Evolutionary conservation across 2,329 filamentous ascomycete genomes (phyloP).

Genomic region (Didymella sp.): DNA sequence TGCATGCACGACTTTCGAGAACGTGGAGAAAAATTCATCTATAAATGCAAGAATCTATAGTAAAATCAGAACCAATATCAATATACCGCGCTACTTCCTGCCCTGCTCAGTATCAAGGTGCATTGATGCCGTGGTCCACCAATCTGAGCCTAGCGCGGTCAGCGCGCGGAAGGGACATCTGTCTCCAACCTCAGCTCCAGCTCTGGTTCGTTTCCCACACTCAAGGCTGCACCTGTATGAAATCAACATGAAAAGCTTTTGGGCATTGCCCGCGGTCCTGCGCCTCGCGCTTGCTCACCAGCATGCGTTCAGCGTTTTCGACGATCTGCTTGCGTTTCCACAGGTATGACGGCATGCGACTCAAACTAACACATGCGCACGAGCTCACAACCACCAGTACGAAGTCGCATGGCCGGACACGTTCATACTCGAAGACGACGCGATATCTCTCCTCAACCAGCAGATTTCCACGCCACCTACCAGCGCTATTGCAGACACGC

Average conservation of each 20-base stretch:
- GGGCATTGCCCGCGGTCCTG: slow-evolving; percentile 57
- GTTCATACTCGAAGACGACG: slow-evolving; percentile 74
- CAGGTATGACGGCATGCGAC: slow-evolving; percentile 64
- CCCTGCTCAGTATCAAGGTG: not conserved
- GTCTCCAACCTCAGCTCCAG: slow-evolving; percentile 33
- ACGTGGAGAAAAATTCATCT: not conserved
- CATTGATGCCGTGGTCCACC: slow-evolving; percentile 2
- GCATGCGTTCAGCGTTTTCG: slow-evolving; percentile 80
- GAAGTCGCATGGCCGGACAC: slow-evolving; percentile 78
- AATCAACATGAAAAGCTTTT: slow-evolving; percentile 54
- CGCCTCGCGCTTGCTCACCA: slow-evolving; percentile 60
- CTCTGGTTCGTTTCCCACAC: not conserved
- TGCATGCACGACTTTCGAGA: not conserved
- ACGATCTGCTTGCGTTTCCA: slow-evolving; percentile 85
- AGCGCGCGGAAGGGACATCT: slow-evolving; percentile 40
- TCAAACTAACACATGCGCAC: not conserved
- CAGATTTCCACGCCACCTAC: slow-evolving; percentile 27
- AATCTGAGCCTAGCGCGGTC: slow-evolving; percentile 13
- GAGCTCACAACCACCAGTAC: slow-evolving; percentile 63
- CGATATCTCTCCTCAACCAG: slow-evolving; percentile 63
- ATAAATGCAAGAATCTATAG: too few relatives aligned
- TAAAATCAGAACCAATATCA: not conserved
- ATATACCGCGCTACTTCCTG: not conserved
- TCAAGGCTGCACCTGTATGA: not conserved
- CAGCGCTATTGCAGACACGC: slow-evolving; percentile 36